Evolutionary conservation across 345 rosid genomes (phyloP).

Genomic region (Eucalyptus polyanthemos): DNA sequence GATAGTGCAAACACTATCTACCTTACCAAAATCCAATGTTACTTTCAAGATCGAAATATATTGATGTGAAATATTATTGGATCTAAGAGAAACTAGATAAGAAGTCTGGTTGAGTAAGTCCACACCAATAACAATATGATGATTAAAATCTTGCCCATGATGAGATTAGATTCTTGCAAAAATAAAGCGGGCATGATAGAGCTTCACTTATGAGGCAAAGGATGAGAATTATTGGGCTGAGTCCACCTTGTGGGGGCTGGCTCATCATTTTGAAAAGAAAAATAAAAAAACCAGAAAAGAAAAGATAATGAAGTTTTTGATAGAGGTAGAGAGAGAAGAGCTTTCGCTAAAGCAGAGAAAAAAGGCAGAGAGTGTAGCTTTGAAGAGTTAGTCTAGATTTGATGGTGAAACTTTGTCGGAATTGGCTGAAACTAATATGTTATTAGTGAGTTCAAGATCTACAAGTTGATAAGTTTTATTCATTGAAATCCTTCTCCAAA

Average conservation of each 20-base stretch:
- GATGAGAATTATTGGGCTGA: not conserved
- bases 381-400: not conserved
- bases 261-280: not conserved
- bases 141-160: not conserved
- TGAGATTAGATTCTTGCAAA: too few species aligned
- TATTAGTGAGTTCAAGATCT: not conserved
- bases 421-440: not conserved
- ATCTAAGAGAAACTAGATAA: not conserved
- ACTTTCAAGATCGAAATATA: not conserved
- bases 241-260: not conserved
- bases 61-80: not conserved
- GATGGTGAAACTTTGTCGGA: not conserved
- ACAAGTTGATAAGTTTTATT: not conserved
- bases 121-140: not conserved
- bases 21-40: not conserved
- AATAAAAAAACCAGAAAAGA: not conserved
- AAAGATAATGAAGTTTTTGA: not conserved
- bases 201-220: not conserved
- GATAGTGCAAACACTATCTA: not conserved
- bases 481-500: not conserved
- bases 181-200: too few species aligned
- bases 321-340: not conserved
- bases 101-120: not conserved
- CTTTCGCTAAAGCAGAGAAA: not conserved
- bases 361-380: not conserved